Conservation (phyloP, 169 alveolate genomes). For the Cryptosporidium tyzzeri region DNA sequence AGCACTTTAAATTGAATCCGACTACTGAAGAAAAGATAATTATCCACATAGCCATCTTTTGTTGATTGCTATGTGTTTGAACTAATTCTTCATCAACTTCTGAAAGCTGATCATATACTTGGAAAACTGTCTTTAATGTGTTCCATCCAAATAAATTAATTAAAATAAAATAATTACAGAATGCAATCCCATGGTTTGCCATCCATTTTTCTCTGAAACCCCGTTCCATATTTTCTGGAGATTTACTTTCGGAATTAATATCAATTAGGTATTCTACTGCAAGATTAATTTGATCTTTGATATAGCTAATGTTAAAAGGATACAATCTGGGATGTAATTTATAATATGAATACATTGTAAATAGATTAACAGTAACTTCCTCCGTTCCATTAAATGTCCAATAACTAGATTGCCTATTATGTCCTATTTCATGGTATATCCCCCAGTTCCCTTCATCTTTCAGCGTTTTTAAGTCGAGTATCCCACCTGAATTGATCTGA, state of each 20-base stretch:
- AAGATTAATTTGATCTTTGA: conserved; percentile 14
- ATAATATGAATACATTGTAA: conserved; percentile 44
- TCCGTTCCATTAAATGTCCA: conserved; percentile 74
- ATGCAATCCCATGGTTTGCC: conserved; percentile 58
- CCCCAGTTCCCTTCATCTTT: conserved; percentile 62
- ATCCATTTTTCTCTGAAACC: conserved; percentile 30
- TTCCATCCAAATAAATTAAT: conserved; percentile 42
- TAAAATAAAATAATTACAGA: conserved; percentile 27
- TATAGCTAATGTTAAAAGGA: conserved; percentile 43
- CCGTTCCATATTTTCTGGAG: not conserved
- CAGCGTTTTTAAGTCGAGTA: conserved; percentile 16
- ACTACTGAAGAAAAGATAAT: conserved; percentile 41
- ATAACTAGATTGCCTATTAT: conserved; percentile 46
- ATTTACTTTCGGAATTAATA: not conserved
- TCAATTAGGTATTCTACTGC: conserved; percentile 42
- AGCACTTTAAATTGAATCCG: conserved; percentile 6
- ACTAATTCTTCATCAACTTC: not conserved
- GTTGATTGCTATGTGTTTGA: conserved; percentile 2
- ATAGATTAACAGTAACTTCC: conserved; percentile 68
- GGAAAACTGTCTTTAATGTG: conserved; percentile 29
- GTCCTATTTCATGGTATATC: conserved; percentile 69
- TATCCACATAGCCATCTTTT: conserved; percentile 51
- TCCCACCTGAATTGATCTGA: not conserved
- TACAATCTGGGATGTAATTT: conserved; percentile 22
- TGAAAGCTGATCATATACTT: conserved; percentile 17